Evolutionary conservation across 2,329 filamentous ascomycete genomes (phyloP), one percentile per base, ranked within the genome.

Genomic region (Tympanopsis confertula): DNA sequence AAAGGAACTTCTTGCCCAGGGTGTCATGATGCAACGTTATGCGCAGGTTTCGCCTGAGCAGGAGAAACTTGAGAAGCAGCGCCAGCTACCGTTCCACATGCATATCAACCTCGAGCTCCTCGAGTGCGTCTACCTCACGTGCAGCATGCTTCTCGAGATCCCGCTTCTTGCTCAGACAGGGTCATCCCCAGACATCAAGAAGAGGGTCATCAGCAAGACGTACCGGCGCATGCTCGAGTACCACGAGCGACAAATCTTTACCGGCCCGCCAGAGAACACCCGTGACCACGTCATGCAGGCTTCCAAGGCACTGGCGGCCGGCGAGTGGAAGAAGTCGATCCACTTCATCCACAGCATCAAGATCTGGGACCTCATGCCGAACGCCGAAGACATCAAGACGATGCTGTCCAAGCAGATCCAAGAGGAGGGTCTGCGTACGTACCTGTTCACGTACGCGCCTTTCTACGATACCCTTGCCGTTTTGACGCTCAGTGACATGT

Each of bases 201-300:
- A 95, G 75, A 80, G 89, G 44, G 78, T 96, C 53, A 96, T 98
- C 60, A 95, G 88, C 72, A 98, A 98, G 76, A 96, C 91, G 3
- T 98, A 95, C 74, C 85, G 91, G 51, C 86, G 91, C 49, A 94
- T 98, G 84, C 77, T 98, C 49, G 93, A 98, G 65, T 98, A 98
- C 69, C 91, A 96, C 61, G 91, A 98, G 75, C 82, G 91, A 52
- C 91, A 98, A 61, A 94, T 98, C 59, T 98, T 98, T 70, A 96
- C 88, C 19, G 91, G 91, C 1, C 91, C 91, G 7, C 89, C 91
- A 1, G 91, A 98, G 72, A 98, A 98, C 70, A 98, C 93, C 19
- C 83, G 91, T 49, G 91, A 98, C 62, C 91, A 96, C 55, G 89
- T 98, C 53, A 96, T 98, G 86, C 93, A 96, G 68, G 89, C 89